Percentiles rank a stretch among this genome's conserved stretches.
Evolutionary conservation across 768 basidiomycete species (phyloP).

Genomic region (Tylopilus subfusipes): DNA sequence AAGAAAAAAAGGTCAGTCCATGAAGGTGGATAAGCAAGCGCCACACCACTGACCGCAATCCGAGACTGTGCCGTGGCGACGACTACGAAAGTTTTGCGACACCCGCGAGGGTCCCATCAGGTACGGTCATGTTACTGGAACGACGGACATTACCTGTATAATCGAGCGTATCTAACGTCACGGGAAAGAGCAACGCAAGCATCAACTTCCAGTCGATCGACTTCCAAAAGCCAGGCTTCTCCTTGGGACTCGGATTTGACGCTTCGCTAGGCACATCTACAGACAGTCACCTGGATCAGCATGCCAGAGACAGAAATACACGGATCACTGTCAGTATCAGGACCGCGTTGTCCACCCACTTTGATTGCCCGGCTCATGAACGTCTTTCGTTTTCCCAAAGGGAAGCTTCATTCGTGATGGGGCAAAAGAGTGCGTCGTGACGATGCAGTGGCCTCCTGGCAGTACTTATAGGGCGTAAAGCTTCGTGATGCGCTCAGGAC

Average conservation of each 20-base stretch:
- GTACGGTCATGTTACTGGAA: background rate
- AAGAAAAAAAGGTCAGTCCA: too few species aligned
- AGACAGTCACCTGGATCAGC: background rate
- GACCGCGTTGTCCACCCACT: background rate
- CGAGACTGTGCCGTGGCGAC: constrained; percentile 49
- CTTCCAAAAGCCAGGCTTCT: constrained; percentile 25
- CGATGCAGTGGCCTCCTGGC: background rate
- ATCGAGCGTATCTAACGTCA: constrained; percentile 38
- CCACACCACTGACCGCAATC: constrained; percentile 47
- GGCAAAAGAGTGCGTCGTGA: background rate
- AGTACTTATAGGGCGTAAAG: too few species aligned
- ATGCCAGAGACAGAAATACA: background rate
- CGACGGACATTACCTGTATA: constrained; percentile 22
- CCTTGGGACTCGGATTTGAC: background rate
- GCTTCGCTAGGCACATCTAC: constrained; percentile 2
- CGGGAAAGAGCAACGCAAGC: constrained; percentile 39
- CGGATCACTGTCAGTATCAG: background rate
- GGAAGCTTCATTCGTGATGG: constrained; percentile 11
- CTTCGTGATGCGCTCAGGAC: background rate
- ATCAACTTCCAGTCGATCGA: constrained; percentile 29
- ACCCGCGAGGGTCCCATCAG: background rate
- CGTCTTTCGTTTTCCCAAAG: constrained; percentile 3
- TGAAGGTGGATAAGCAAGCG: too few species aligned
- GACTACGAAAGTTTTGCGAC: background rate
- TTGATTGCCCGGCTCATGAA: background rate